Base-by-base conservation (phyloP, 441 rosid genomes). In the Euphorbia schlechtendalii region DNA sequence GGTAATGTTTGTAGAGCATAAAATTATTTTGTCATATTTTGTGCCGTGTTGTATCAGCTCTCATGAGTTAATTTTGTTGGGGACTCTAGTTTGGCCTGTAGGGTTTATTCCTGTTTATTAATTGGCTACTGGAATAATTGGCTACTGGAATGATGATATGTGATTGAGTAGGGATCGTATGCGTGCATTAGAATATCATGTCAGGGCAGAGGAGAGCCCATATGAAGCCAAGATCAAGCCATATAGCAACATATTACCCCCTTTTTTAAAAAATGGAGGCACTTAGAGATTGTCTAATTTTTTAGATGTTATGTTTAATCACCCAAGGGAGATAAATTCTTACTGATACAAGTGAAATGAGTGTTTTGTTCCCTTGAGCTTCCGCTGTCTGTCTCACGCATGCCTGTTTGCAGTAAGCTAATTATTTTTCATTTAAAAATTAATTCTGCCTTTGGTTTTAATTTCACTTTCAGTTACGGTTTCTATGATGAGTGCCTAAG, bases 401-500 rank as follows among this genome's bases (percentile, higher is more conserved):
- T 58, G 41, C 20, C 41, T 34, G 11, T 46, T 15, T 28, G 2
- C 34, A 51, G 25, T 30, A 18, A 32, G 17, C 40, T 21, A 40
- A n/a, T 40, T 22, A 65, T 36, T 43, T 61, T 43, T 1, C 21
- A n/a, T 0, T 18, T 17, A 7, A 8, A 58, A 20, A 24, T 38
- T 66, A 34, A 28, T 53, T 18, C 36, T 18, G 14, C 3, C 11
- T 52, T 3, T 57, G 3, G 3, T 24, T 48, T 59, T 30, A 9
- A 30, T 41, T 59, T 17, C n/a, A 30, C 61, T 74, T 75, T 74
- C 93, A 93, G 99, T 67, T 93, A 93, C 81, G 99, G 99, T 5
- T 93, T 93, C 76, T 93, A 93, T 72, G 98, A 92, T 30, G 98
- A 92, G 60, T 92, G 98, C 73, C 78, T 92, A 85, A 83, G 98